Evolutionary conservation across 2,329 filamentous ascomycete species (phyloP), one percentile per base, ranked within the genome.

Genomic region (Epichloe uncinata): DNA sequence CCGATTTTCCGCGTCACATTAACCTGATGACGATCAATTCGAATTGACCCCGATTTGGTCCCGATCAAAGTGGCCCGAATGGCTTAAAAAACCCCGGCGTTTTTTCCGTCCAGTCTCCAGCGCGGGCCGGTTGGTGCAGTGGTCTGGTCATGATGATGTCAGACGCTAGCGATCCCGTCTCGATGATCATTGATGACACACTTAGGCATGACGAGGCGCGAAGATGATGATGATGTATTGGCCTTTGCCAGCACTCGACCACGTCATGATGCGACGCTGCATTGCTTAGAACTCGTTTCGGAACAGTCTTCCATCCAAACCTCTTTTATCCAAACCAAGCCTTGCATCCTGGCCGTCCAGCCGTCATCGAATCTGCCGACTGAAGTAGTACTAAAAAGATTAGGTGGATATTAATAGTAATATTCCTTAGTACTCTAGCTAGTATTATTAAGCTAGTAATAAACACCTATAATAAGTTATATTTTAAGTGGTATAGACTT

Each of bases 141-240:
- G 33, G 44, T 26, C 44, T 37, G 26, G 9, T 48, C 47, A 48
- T 48, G n/a, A 48, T 48, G 47, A 48, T 42, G 47, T 48, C 47
- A 48, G 38, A 35, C 12, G 9, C 40, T 26, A 22, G 16, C 22
- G 16, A 5, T 16, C 33, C 38, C 13, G 13, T 35, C 18, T 15
- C 16, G n/a, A 43, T 48, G 47, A 16, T 16, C 16, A 16, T 16
- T 16, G 16, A 48, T 48, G 47, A 48, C 47, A 42, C 26, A 30
- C 3, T 20, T 22, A 16, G 36, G 18, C 44, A 26, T 45, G 16
- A 26, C 11, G n/a, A 26, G 33, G 33, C 18, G 34, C 44, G 13
- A 12, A 18, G 16, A 16, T 18, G 11, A 36, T 18, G 11, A 36
- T 45, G 33, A 22, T 26, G 18, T 37, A 8, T n/a, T 45, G 33